These are phyloP conservation scores for Dryadomyces sulphureus DNA, from an alignment of 2,329 filamentous ascomycete genomes.

Conservation along the genomic window DNA sequence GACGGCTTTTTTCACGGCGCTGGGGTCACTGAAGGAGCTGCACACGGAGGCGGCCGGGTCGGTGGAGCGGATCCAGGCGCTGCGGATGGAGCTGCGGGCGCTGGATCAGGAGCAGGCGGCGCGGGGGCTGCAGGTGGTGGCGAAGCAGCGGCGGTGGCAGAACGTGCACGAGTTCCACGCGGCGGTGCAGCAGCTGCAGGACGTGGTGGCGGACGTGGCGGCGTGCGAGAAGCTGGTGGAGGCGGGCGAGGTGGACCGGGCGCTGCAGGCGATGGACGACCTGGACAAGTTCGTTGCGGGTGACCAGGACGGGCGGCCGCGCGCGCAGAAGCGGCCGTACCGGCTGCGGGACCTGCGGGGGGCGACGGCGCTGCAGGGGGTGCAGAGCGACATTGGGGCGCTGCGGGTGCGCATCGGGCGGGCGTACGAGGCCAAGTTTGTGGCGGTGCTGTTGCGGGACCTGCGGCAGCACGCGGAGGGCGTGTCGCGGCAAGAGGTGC, in stretches of 20 bases:
- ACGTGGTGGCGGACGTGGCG: conserved; percentile 60
- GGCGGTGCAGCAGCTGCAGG: conserved; percentile 68
- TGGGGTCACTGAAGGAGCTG: conserved; percentile 79
- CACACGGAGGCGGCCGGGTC: conserved; percentile 88
- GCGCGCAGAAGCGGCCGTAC: neutral
- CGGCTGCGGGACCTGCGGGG: conserved; percentile 55
- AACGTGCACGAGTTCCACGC: conserved; percentile 73
- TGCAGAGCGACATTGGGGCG: conserved; percentile 61
- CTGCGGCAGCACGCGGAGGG: conserved; percentile 64
- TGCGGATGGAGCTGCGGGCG: conserved; percentile 64
- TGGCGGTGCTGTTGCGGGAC: conserved; percentile 64
- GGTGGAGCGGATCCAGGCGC: conserved; percentile 66
- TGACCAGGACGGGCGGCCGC: conserved; percentile 28
- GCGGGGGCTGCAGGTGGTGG: conserved; percentile 71
- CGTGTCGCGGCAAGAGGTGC: conserved; percentile 55
- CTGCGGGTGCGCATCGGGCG: conserved; percentile 72
- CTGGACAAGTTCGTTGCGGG: conserved; percentile 73
- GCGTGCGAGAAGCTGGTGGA: conserved; percentile 73
- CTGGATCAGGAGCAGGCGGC: conserved; percentile 80
- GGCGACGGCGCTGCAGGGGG: conserved; percentile 65
- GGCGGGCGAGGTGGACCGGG: conserved; percentile 66
- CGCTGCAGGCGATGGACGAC: conserved; percentile 60
- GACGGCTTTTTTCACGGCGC: conserved; percentile 86
- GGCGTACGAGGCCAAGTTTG: conserved; percentile 69
- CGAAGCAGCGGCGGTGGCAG: conserved; percentile 65